Evolutionary conservation across 148 eudicot species (phyloP).

Genomic region (Camellia lanceoleosa): DNA sequence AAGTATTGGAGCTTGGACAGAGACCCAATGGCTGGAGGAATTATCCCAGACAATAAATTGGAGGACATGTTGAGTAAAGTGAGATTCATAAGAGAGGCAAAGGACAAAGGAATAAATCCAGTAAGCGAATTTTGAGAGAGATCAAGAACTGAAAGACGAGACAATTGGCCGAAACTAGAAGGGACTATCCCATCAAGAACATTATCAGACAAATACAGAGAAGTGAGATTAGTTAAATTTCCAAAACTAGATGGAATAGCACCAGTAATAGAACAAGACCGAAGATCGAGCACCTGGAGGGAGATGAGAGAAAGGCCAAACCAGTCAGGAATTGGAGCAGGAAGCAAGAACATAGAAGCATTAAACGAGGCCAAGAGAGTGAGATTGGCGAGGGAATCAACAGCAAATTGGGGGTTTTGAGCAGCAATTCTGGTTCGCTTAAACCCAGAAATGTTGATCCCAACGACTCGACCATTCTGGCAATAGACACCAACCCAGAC

Average conservation of each 20-base stretch:
- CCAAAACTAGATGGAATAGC: conserved; percentile 58
- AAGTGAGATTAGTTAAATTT: conserved; percentile 45
- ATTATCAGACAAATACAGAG: conserved; percentile 54
- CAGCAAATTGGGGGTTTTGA: conserved; percentile 71
- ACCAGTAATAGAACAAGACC: conserved; percentile 54
- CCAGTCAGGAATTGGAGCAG: conserved; percentile 70
- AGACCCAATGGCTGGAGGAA: conserved; percentile 58
- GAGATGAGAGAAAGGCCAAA: conserved; percentile 45
- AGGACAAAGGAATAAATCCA: conserved; percentile 53
- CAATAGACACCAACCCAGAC: conserved; percentile 69
- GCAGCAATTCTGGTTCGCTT: conserved; percentile 65
- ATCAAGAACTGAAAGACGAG: conserved; percentile 58
- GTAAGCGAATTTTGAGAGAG: conserved; percentile 57
- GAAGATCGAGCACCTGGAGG: conserved; percentile 64
- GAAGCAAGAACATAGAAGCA: conserved; percentile 66
- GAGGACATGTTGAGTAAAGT: conserved; percentile 53
- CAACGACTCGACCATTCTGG: conserved; percentile 55
- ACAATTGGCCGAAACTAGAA: conserved; percentile 51
- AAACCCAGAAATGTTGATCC: conserved; percentile 80
- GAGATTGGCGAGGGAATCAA: conserved; percentile 67
- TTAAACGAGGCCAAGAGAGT: conserved; percentile 56
- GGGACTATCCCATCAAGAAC: conserved; percentile 56
- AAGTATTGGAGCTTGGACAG: conserved; percentile 46
- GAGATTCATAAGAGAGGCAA: conserved; percentile 50
- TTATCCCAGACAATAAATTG: conserved; percentile 58